Percentiles rank a stretch among this genome's conserved stretches.
These are phyloP conservation scores for Pinus albicaulis DNA, from an alignment of 75 land plant species.

Conservation along the genomic window DNA sequence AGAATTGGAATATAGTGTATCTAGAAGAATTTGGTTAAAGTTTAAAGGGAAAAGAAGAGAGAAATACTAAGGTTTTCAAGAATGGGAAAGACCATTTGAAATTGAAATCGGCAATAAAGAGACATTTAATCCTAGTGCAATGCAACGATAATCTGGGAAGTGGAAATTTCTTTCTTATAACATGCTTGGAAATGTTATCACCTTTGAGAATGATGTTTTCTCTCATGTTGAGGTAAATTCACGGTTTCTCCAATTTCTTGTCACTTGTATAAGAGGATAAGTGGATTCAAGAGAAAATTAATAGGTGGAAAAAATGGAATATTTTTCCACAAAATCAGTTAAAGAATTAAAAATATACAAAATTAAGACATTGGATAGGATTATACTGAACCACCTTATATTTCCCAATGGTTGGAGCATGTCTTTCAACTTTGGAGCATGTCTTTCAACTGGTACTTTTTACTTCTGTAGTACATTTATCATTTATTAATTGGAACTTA, in stretches of 20 bases:
- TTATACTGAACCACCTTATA: no score
- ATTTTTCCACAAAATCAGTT: not conserved
- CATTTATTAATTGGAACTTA: no score
- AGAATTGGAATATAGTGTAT: slow-evolving; percentile 20
- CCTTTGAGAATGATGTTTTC: slow-evolving; percentile 69
- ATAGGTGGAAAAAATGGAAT: not conserved
- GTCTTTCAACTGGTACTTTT: no score
- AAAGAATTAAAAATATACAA: not conserved
- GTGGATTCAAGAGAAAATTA: not conserved
- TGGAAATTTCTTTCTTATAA: slow-evolving; percentile 83
- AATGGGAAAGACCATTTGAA: slow-evolving; percentile 9
- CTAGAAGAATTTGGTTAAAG: slow-evolving; percentile 12
- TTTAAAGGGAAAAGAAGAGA: slow-evolving; percentile 11
- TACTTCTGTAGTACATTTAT: no score
- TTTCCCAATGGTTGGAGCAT: no score
- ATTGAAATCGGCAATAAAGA: slow-evolving; percentile 42
- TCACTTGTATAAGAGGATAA: not conserved
- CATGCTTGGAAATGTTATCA: slow-evolving; percentile 82
- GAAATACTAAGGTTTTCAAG: not conserved
- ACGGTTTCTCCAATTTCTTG: not conserved
- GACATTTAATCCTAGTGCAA: slow-evolving; percentile 86
- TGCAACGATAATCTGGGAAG: slow-evolving; percentile 61
- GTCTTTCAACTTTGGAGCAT: no score
- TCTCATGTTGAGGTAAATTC: slow-evolving; percentile 83
- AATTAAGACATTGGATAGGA: no score